Evolutionary conservation across 2,329 filamentous ascomycete genomes (phyloP), one percentile per base, ranked within the genome.

Genomic region (Exophiala sp.): DNA sequence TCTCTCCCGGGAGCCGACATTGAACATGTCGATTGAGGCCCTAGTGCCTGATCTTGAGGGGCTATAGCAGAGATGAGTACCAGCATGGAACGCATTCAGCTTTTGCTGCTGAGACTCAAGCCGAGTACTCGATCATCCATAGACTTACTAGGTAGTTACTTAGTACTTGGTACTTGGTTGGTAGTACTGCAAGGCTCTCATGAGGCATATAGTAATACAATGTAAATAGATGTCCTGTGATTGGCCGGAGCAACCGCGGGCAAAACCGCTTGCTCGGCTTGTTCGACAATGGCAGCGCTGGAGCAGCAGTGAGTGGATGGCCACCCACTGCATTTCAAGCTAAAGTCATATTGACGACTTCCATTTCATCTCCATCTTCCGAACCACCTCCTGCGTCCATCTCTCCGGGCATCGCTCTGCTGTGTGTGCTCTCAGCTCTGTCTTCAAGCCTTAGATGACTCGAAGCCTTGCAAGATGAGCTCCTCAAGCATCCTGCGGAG

Each of bases 401-500:
- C 41, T 40, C 38, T 45, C 16, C 19, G 16, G 35, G 24, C 21
- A 11, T 30, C 30, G 18, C 34, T 47, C 49, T 47, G 11, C 16
- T 21, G 16, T 40, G 30, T 30, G 32, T 27, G n/a, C 41, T 43
- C 27, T 51, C 39, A n/a, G 18, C 29, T 47, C 49, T 35, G 23
- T 21, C 24, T 41, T 30, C 21, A 32, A 35, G 30, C 37, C 42
- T 53, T 43, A 34, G 29, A 46, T 45, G 40, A 23, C 27, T 37
- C 38, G 39, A 37, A 40, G 30, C 50, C 46, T 37, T 38, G 43
- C 66, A 73, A 62, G 60, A 76, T 76, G 73, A 73, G 71, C 67
- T 74, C 72, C 58, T 55, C 53, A 24, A 60, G 69, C 60, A 67
- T 70, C 63, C 65, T 73, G 63, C 70, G 73, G 70, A 75, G 70